Conservation (phyloP, 75 land plant genomes). For the Selaginella tamariscina region DNA sequence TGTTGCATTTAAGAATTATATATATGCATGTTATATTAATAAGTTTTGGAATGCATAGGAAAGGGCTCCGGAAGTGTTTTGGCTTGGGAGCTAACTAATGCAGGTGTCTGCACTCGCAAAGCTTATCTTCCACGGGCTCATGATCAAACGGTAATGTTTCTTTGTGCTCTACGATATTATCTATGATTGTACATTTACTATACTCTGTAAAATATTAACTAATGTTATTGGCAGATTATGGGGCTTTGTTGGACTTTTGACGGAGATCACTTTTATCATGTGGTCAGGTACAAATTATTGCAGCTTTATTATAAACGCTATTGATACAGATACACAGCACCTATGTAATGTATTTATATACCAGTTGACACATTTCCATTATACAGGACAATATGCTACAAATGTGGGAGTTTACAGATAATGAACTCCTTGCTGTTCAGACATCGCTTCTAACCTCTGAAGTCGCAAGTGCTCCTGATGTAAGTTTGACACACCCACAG, state of each 20-base stretch:
- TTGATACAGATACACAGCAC: no score
- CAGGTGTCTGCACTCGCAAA: constrained; percentile 22
- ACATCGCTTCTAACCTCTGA: constrained; percentile 14
- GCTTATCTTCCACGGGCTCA: constrained; percentile 39
- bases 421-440: constrained; percentile 5
- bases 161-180: neutral
- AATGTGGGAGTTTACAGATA: constrained; percentile 18
- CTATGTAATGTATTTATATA: no score
- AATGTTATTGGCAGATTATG: constrained; percentile 51
- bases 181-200: no score
- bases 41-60: constrained; percentile 54
- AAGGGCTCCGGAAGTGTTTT: constrained; percentile 66
- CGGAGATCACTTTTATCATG: constrained; percentile 78
- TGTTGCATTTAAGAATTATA: no score
- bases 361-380: neutral
- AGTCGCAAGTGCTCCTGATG: constrained; percentile 12
- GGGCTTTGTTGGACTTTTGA: constrained; percentile 70
- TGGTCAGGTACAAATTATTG: constrained; percentile 46
- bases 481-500: neutral
- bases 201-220: no score
- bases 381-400: constrained; percentile 22
- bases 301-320: neutral
- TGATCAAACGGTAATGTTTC: constrained; percentile 63
- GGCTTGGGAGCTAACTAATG: constrained; percentile 32
- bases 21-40: no score